phyloP scores from a whole-genome alignment of 1,284 basidiomycete genomes.

The Kwoniella shivajii region DNA sequence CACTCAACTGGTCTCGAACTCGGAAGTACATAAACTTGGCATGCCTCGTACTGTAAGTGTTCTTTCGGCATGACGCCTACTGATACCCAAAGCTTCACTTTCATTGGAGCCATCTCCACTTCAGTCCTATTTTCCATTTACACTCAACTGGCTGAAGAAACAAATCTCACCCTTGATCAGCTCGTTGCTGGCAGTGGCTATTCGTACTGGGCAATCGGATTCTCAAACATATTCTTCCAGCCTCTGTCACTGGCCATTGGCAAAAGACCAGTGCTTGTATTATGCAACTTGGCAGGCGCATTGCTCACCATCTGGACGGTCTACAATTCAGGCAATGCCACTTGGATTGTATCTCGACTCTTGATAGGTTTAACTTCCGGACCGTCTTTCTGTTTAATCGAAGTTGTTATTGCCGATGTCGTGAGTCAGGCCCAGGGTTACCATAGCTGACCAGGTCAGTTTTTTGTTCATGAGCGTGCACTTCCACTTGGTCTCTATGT shows the following conservation, averaged over 20 bases:
- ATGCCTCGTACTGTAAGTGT: constrained; percentile 20
- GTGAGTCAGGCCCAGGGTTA: constrained; percentile 19
- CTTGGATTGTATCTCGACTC: constrained; percentile 19
- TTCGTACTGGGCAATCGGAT: constrained; percentile 27
- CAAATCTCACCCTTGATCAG: constrained; percentile 28
- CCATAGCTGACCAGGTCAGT: constrained; percentile 11
- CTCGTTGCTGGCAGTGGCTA: constrained; percentile 33
- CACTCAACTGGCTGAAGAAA: constrained; percentile 23
- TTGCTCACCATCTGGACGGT: constrained; percentile 22
- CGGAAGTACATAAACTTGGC: constrained; percentile 24
- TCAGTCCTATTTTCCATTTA: constrained; percentile 29
- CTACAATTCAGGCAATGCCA: constrained; percentile 14
- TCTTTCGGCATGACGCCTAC: not conserved
- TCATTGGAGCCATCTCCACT: constrained; percentile 11
- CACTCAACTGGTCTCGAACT: constrained; percentile 29
- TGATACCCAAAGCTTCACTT: constrained; percentile 11
- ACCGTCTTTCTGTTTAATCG: constrained; percentile 28
- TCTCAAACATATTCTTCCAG: constrained; percentile 23
- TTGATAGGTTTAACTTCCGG: constrained; percentile 20
- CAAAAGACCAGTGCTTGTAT: constrained; percentile 30
- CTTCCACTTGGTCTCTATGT: constrained; percentile 28
- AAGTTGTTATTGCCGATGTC: constrained; percentile 29
- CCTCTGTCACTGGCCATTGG: constrained; percentile 27
- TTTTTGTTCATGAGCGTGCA: constrained; percentile 35
- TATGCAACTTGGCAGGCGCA: constrained; percentile 2